A percentile compares a stretch with the other conserved stretches of the same genome.
Evolutionary conservation across 2,329 filamentous ascomycete genomes (phyloP).

Genomic region (Simplicillium aogashimaense): DNA sequence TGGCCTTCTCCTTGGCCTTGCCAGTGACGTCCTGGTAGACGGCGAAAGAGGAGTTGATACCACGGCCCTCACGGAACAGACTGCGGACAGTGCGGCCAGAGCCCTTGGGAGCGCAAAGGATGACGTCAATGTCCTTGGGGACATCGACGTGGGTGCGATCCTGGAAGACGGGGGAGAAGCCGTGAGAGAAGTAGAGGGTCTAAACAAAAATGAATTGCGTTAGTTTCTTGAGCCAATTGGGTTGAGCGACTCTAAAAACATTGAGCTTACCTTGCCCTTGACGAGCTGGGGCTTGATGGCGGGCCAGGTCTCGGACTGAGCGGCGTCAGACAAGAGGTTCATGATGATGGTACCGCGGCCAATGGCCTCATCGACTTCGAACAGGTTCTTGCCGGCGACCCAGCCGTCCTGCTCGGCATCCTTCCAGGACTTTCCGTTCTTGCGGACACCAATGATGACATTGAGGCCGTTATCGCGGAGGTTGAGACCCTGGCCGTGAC

Average conservation of each 20-base stretch:
- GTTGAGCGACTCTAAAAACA: not conserved
- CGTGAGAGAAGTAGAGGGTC: slow-evolving; percentile 99
- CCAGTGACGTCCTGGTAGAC: slow-evolving; percentile 98
- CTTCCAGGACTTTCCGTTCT: slow-evolving; percentile 97
- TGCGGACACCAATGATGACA: slow-evolving; percentile 97
- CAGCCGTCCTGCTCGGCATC: slow-evolving; percentile 95
- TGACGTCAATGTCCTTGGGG: slow-evolving; percentile 92
- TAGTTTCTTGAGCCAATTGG: not conserved
- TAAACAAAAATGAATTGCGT: slow-evolving; percentile 21
- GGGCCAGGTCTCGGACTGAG: slow-evolving; percentile 98
- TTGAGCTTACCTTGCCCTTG: slow-evolving; percentile 79
- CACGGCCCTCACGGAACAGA: slow-evolving; percentile 97
- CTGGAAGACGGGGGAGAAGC: slow-evolving; percentile 99
- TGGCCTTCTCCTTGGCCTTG: slow-evolving; percentile 95
- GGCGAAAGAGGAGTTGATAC: slow-evolving; percentile 98
- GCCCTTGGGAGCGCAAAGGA: slow-evolving; percentile 98
- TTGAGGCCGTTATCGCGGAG: slow-evolving; percentile 99
- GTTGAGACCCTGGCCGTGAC: slow-evolving; percentile 98
- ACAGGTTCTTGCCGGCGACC: slow-evolving; percentile 97
- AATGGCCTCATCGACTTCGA: slow-evolving; percentile 97
- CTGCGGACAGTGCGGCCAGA: slow-evolving; percentile 97
- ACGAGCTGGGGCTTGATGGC: slow-evolving; percentile 94
- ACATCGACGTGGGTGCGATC: slow-evolving; percentile 98
- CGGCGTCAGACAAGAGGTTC: slow-evolving; percentile 97
- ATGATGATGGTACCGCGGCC: slow-evolving; percentile 89